A percentile compares a stretch with the other conserved stretches of the same genome.
Conservation (phyloP, 129 eudicot genomes). For the Artemisia argyi region DNA sequence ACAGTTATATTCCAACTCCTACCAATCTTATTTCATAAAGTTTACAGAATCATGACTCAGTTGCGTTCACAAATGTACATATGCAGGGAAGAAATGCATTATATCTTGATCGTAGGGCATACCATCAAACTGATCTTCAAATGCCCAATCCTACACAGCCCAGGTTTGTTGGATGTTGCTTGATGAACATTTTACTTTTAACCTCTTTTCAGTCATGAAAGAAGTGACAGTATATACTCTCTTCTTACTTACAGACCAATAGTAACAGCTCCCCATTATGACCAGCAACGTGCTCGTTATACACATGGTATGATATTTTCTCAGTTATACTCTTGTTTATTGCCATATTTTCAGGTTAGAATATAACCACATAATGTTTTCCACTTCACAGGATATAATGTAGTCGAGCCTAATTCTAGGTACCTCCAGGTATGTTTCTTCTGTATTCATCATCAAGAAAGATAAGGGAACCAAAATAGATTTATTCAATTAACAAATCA, state of each 20-base stretch:
- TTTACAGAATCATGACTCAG: neutral
- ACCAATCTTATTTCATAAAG: conserved; percentile 10
- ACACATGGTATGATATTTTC: conserved; percentile 32
- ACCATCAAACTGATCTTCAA: conserved; percentile 40
- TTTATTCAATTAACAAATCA: neutral
- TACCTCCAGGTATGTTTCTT: conserved; percentile 42
- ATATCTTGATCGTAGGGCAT: conserved; percentile 38
- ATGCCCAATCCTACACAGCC: conserved; percentile 36
- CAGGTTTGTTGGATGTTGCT: conserved; percentile 40
- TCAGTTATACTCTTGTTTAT: conserved; percentile 10
- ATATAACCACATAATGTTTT: conserved; percentile 14
- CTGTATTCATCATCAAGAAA: neutral
- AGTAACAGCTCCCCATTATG: conserved; percentile 30
- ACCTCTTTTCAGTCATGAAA: neutral
- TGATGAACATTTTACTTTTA: neutral
- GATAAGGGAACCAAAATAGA: neutral
- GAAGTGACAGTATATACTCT: conserved; percentile 1
- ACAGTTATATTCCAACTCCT: neutral
- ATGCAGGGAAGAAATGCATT: conserved; percentile 48
- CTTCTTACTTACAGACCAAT: conserved; percentile 27
- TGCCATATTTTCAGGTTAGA: neutral
- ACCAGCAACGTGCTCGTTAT: conserved; percentile 28
- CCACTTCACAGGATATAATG: conserved; percentile 36
- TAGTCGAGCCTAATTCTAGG: conserved; percentile 36
- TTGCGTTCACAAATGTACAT: conserved; percentile 4